Evolutionary conservation across 345 rosid genomes (phyloP).

Genomic region (Odontarrhena argentea): DNA sequence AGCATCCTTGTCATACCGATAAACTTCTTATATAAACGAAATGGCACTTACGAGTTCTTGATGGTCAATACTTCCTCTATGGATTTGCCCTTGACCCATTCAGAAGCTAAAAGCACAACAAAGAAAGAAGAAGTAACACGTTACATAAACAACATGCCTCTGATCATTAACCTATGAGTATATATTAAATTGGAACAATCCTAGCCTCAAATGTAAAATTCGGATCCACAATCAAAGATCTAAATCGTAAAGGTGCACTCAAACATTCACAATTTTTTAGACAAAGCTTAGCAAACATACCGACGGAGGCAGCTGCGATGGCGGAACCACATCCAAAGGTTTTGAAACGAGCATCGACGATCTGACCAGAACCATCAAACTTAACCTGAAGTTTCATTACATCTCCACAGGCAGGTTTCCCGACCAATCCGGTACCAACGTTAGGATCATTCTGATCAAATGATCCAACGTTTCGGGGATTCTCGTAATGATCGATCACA

Average conservation of each 20-base stretch:
- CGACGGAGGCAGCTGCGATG: constrained; percentile 82
- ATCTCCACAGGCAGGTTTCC: constrained; percentile 87
- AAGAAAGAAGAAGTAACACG: too few relatives aligned
- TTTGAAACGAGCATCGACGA: constrained; percentile 75
- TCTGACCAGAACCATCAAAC: constrained; percentile 75
- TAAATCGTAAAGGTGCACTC: not conserved
- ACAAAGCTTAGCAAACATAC: too few relatives aligned
- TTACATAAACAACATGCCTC: too few relatives aligned
- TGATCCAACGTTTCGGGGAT: constrained; percentile 41
- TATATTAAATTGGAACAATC: too few relatives aligned
- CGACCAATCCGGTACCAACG: constrained; percentile 82
- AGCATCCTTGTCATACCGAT: too few relatives aligned
- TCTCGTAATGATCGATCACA: constrained; percentile 77
- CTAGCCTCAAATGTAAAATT: too few relatives aligned
- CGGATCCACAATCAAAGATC: too few relatives aligned
- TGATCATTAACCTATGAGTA: too few relatives aligned
- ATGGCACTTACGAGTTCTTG: constrained; percentile 66
- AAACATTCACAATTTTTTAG: too few relatives aligned
- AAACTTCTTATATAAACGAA: too few relatives aligned
- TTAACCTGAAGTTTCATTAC: constrained; percentile 88
- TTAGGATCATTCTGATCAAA: constrained; percentile 71
- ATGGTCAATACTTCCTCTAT: constrained; percentile 74
- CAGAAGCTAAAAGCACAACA: constrained; percentile 56
- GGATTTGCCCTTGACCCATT: constrained; percentile 87
- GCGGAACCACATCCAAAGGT: constrained; percentile 93